Percentiles rank a stretch among this genome's conserved stretches.
These are phyloP conservation scores for Phytophthora brassicae DNA, from an alignment of 352 stramenopile genomes.

Conservation along the genomic window DNA sequence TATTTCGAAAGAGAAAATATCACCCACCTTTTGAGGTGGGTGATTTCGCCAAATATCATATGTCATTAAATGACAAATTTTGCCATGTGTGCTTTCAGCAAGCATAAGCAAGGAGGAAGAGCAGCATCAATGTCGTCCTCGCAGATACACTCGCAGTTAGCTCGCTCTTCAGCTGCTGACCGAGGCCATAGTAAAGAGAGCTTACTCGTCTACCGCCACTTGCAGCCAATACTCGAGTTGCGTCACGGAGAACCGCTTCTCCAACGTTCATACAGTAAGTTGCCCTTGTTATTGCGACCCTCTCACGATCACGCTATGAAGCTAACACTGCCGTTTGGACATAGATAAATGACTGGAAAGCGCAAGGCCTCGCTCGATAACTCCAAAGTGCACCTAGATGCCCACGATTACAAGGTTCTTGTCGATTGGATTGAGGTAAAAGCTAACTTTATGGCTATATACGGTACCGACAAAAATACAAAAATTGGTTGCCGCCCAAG, in stretches of 20 bases:
- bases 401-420: neutral
- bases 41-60: neutral
- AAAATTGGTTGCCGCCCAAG: neutral
- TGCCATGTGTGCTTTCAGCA: neutral
- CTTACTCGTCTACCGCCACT: neutral
- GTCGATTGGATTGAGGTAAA: neutral
- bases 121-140: neutral
- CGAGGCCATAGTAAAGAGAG: neutral
- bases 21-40: neutral
- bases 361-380: neutral
- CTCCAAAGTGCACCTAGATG: neutral
- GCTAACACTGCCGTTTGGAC: neutral
- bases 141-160: neutral
- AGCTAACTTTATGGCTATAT: neutral
- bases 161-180: no score
- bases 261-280: neutral
- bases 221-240: neutral
- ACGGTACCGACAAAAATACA: neutral
- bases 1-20: neutral
- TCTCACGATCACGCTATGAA: neutral
- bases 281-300: neutral
- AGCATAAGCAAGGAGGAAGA: neutral
- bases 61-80: neutral
- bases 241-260: neutral
- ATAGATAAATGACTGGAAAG: neutral